phyloP scores from a whole-genome alignment of 257 asterid species.

The Plantago ovata region DNA sequence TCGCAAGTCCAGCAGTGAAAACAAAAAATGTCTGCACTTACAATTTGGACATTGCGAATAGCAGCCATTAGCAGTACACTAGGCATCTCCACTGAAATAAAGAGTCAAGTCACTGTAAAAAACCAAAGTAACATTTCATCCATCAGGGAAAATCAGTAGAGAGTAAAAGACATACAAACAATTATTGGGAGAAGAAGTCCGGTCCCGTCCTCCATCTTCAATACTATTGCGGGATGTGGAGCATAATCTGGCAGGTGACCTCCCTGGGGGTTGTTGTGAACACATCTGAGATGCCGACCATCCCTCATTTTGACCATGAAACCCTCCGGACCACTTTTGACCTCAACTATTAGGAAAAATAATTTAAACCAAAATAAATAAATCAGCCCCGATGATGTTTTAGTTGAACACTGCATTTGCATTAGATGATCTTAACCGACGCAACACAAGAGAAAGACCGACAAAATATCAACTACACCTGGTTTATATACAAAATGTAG shows the following conservation, averaged over 20 bases:
- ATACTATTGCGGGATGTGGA: slow-evolving; percentile 94
- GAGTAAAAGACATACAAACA: slow-evolving; percentile 57
- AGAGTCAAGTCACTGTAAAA: slow-evolving; percentile 1
- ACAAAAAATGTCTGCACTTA: slow-evolving; percentile 29
- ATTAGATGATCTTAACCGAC: too few relatives aligned
- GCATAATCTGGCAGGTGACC: slow-evolving; percentile 76
- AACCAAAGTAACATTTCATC: neutral
- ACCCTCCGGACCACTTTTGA: slow-evolving; percentile 91
- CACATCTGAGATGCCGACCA: slow-evolving; percentile 74
- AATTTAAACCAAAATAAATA: neutral
- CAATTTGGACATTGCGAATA: slow-evolving; percentile 87
- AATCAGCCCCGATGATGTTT: neutral
- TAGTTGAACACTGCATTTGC: too few relatives aligned
- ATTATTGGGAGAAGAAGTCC: slow-evolving; percentile 92
- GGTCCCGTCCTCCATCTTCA: slow-evolving; percentile 96
- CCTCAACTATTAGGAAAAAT: slow-evolving; percentile 65
- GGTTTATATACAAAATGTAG: too few relatives aligned
- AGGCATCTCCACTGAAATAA: slow-evolving; percentile 90
- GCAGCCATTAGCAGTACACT: slow-evolving; percentile 98
- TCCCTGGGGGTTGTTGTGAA: slow-evolving; percentile 75
- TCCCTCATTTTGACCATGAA: slow-evolving; percentile 97
- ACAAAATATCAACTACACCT: too few relatives aligned
- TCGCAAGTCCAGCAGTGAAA: slow-evolving; percentile 9
- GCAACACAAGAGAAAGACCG: too few relatives aligned
- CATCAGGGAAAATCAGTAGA: slow-evolving; percentile 5